These are phyloP conservation scores for Globisporangium takayamanum DNA, from an alignment of 352 stramenopile genomes.

Conservation along the genomic window DNA sequence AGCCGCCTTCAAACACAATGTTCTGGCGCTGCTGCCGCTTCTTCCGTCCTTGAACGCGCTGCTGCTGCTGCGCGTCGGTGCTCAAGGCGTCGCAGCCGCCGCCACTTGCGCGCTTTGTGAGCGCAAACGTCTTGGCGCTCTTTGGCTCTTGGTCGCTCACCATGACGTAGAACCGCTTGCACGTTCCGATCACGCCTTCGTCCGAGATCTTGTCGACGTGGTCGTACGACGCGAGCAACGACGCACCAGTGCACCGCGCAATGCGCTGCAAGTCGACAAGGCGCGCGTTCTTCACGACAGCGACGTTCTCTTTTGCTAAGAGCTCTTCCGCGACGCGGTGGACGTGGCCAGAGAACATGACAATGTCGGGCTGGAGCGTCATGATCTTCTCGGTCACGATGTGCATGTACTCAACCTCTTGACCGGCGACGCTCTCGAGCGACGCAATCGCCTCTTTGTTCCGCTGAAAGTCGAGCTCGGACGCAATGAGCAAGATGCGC, in stretches of 20 bases:
- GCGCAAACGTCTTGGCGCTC: conserved; percentile 47
- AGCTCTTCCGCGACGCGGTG: conserved; percentile 81
- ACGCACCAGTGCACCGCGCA: conserved; percentile 67
- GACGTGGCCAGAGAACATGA: conserved; percentile 81
- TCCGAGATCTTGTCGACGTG: conserved; percentile 86
- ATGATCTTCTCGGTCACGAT: conserved; percentile 87
- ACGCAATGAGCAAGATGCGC: conserved; percentile 79
- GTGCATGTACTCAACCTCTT: conserved; percentile 89
- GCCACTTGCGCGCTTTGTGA: conserved; percentile 28
- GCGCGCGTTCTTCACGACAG: conserved; percentile 84
- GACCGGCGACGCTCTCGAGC: conserved; percentile 70
- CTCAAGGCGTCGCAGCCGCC: conserved; percentile 11
- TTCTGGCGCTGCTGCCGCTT: conserved; percentile 75
- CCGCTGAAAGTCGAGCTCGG: conserved; percentile 77
- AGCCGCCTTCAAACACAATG: conserved; percentile 81
- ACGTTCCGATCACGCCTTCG: conserved; percentile 68
- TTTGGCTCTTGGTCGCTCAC: conserved; percentile 72
- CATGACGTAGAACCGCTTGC: conserved; percentile 81
- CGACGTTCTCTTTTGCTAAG: conserved; percentile 65
- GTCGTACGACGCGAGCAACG: conserved; percentile 77
- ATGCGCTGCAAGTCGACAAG: conserved; percentile 74
- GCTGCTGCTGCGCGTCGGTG: conserved; percentile 4
- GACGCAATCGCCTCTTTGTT: conserved; percentile 81
- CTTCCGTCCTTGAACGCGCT: conserved; percentile 12
- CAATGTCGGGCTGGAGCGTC: conserved; percentile 78